Base-by-base conservation (phyloP, 768 basidiomycete species). In the Suillus bovinus region DNA sequence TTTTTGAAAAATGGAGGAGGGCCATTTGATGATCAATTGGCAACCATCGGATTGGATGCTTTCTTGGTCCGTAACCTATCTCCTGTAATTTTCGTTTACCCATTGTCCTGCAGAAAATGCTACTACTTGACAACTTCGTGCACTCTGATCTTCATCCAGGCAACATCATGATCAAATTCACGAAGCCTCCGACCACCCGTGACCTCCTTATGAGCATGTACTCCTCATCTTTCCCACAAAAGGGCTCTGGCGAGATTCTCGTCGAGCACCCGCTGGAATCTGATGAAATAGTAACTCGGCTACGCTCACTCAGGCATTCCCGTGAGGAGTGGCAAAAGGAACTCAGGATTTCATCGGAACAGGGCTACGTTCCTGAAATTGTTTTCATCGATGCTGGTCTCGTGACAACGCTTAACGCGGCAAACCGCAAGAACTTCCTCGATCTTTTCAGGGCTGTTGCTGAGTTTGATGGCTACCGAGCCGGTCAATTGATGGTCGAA, bases 131-230 rank as follows among this genome's bases (percentile, higher is more conserved):
- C 76, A 99, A 99, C 75, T 99, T 97, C 75, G 94, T 96, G 11
- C 97, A 99, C 73, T 82, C 91, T 4, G 93, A 94, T 71, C 84
- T 94, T 24, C 93, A 93, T 72, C 91, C 93, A 3, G 96, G 96
- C 34, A 99, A 99, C 73, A 96, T 98, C 76, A 92, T 97, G 89
- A 86, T 99, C 79, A 97, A 96, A 72, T 99, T 99, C 79, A 89
- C 86, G 71, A 93, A 91, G 72, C 94, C 94, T 0, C 85, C 90
- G 10, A 83, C 86, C 1, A 90, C 93, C 0, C 76, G 79, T 49
- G 80, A 86, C 67, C 78, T 93, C 52, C 74, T 93, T 46, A 76
- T 80, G 65, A 86, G 84, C 66, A 76, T 94, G 57, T 84, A 86
- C 68, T 72, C 79, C 63, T 78, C 82, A 54, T 68, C 88, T 63